phyloP scores from a whole-genome alignment of 2,329 filamentous ascomycete species.

The Ceratocystis eucalypticola region DNA sequence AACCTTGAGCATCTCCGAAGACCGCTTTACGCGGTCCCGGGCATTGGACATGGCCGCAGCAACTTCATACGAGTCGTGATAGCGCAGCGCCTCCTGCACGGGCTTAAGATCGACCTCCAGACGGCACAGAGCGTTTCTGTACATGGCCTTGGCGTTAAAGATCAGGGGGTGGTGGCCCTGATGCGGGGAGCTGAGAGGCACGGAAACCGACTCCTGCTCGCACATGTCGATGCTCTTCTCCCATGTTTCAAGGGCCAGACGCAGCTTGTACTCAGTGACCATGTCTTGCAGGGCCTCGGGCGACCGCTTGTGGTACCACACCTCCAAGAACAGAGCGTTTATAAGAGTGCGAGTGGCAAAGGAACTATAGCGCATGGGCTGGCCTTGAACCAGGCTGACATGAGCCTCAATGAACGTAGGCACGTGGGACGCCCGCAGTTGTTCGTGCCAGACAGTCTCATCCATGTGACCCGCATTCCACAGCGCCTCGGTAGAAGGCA shows the following conservation, averaged over 20 bases:
- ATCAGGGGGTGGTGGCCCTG: constrained; percentile 80
- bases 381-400: constrained; percentile 88
- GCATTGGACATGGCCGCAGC: constrained; percentile 92
- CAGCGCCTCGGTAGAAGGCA: constrained; percentile 84
- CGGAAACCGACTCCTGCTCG: constrained; percentile 76
- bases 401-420: constrained; percentile 90
- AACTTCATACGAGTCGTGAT: constrained; percentile 94
- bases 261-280: constrained; percentile 94
- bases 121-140: constrained; percentile 81
- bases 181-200: constrained; percentile 84
- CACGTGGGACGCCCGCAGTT: constrained; percentile 51
- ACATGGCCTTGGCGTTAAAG: constrained; percentile 97
- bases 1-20: constrained; percentile 95
- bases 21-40: constrained; percentile 85
- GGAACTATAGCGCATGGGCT: constrained; percentile 80
- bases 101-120: constrained; percentile 91
- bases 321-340: constrained; percentile 93
- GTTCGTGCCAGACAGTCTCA: constrained; percentile 69
- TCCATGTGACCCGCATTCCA: constrained; percentile 79
- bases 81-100: constrained; percentile 89
- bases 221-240: constrained; percentile 89
- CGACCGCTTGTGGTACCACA: constrained; percentile 98
- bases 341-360: constrained; percentile 98
- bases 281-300: constrained; percentile 96
- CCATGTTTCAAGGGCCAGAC: constrained; percentile 95